Evolutionary conservation across 1,284 basidiomycete genomes (phyloP), one percentile per base, ranked within the genome.

Genomic region (Ceratobasidium sp.): DNA sequence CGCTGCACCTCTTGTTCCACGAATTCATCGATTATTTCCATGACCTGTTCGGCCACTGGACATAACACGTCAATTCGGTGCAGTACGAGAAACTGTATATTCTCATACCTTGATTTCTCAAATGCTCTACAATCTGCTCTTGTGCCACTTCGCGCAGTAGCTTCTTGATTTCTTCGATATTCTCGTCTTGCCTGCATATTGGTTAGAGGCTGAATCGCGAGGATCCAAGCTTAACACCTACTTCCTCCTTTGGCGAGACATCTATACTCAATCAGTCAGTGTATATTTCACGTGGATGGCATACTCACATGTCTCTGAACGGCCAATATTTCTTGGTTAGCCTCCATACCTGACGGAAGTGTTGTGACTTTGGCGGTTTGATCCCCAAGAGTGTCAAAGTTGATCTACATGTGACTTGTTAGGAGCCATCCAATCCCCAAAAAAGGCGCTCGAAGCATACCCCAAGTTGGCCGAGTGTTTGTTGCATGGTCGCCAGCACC

Each of bases 111-210:
- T 42, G 42, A 33, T 60, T 69, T 33, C 73, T 51, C 33, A 80
- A n/a, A 39, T 80, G 71, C 12, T 80, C 80, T 1, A 80, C 79
- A 63, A 80, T 79, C 26, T 80, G 79, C 23, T 79, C 76, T 23
- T 80, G 70, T 3, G 80, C 61, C 15, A 79, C 79, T 13, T 80
- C 78, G 15, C 75, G 63, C 12, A 80, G 58, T 12, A 79, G 20
- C 33, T 73, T 73, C 28, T 73, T 73, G 71, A 73, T 73, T 39
- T 73, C 71, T 40, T 73, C 71, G 15, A 73, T 73, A 33, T 73
- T 73, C 26, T 73, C 71, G 71, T 73, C 71, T 63, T 73, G 71
- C 58, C 71, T 73, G 26, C n/a, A 15, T 13, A 49, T 10, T 63
- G 0, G 39, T 49, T 20, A 73, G 33, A 7, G 13, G 28, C 15